Conservation (phyloP, 129 eudicot genomes). For the Flaveria robusta region DNA sequence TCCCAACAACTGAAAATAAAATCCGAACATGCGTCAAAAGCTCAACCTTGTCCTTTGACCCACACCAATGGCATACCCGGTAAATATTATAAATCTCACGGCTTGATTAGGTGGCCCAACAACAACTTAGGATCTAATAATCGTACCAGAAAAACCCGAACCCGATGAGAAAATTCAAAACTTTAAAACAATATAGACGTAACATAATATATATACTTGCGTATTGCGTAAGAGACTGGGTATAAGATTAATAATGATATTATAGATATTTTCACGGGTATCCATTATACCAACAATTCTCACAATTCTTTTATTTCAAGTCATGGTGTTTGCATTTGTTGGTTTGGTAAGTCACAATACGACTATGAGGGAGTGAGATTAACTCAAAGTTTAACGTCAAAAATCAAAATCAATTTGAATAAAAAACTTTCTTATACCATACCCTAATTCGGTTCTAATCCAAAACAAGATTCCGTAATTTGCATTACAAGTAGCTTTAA, state of each 20-base stretch:
- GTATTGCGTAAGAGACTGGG: no score
- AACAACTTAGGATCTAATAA: conserved; percentile 18
- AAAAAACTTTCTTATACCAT: conserved; percentile 32
- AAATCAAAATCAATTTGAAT: conserved; percentile 16
- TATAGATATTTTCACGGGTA: no score
- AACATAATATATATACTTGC: no score
- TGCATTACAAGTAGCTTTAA: conserved; percentile 47
- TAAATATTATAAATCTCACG: conserved; percentile 1
- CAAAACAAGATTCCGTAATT: conserved; percentile 30
- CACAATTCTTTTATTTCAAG: background rate
- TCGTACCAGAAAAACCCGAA: no score
- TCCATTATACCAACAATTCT: no score
- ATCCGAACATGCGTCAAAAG: conserved; percentile 11
- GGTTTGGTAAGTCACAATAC: conserved; percentile 30
- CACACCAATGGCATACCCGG: conserved; percentile 20
- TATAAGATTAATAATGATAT: no score
- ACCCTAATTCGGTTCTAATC: conserved; percentile 34
- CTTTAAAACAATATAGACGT: no score
- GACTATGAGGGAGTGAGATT: conserved; percentile 30
- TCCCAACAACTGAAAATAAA: conserved; percentile 18
- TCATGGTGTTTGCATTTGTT: conserved; percentile 34
- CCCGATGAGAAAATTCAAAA: no score
- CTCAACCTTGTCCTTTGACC: background rate
- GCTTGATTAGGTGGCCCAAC: conserved; percentile 52
- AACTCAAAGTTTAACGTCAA: conserved; percentile 46